Conservation (phyloP, 2,329 filamentous ascomycete species). For the Cadophora sp. region DNA sequence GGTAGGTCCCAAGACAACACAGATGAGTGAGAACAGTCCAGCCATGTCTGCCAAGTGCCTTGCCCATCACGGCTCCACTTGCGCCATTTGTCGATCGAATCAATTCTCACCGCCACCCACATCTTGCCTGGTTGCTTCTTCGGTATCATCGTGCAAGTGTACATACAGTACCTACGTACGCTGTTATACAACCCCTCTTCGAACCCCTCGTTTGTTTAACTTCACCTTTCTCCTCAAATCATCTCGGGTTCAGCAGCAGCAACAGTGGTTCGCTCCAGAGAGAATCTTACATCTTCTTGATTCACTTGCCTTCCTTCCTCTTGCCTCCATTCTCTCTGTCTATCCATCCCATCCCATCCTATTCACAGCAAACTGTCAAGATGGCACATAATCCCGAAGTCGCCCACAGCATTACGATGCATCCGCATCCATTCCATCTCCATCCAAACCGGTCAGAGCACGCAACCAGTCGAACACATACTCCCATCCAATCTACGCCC, state of each 20-base stretch:
- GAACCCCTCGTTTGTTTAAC: not conserved
- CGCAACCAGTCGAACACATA: constrained; percentile 36
- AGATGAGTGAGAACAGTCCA: no score
- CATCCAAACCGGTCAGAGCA: constrained; percentile 40
- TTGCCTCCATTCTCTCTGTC: not conserved
- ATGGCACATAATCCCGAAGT: constrained; percentile 40
- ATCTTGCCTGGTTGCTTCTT: not conserved
- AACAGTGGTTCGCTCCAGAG: not conserved
- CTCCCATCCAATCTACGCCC: constrained; percentile 35
- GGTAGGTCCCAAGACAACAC: not conserved
- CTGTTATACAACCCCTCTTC: not conserved
- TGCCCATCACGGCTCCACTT: not conserved
- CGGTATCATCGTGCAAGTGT: no score
- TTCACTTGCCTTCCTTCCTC: constrained; percentile 3
- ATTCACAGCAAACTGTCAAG: constrained; percentile 8
- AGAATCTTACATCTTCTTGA: not conserved
- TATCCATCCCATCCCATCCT: not conserved
- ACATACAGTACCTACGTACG: no score
- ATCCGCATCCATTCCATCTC: constrained; percentile 43
- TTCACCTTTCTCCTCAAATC: not conserved
- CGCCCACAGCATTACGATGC: constrained; percentile 43
- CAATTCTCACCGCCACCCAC: constrained; percentile 6
- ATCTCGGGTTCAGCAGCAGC: not conserved
- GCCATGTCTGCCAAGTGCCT: not conserved
- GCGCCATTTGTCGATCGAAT: constrained; percentile 6